Base-by-base conservation (phyloP, 176 grass and related monocot genomes). In the Avena sativa region DNA sequence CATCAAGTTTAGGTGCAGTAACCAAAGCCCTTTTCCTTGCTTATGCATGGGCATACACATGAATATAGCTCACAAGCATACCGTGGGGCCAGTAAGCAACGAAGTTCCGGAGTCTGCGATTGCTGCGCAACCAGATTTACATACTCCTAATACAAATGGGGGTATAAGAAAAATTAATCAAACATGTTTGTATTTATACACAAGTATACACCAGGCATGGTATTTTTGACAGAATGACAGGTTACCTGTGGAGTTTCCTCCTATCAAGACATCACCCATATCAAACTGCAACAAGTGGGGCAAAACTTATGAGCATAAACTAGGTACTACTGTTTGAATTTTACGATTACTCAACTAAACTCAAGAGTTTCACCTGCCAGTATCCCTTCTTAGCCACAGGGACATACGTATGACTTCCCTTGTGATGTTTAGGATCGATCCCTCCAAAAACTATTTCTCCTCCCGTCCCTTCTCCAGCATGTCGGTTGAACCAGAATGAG, bases 361-460 rank as follows among this genome's bases (percentile, higher is more conserved):
- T 23, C 80, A 82, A 60, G 64, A 76, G 40, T 63, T 8, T 20
- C 21, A 97, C 92, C 95, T 97, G 88, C 92, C 95, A 97, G 72
- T 94, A 97, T 83, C 92, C 88, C 84, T 94, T 94, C 73, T 76
- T 93, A 86, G 92, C 94, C 47, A 97, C 82, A 57, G 48, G 73
- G 15, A 76, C 73, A 0, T 76, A 76, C 14, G 14, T 19, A 76
- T 53, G 73, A 2, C 72, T 80, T 85, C 92, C 92, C 12, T 87
- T 94, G 74, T 92, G 87, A 86, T 97, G 95, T 21, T 86, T 81
- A 34, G 88, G 92, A 86, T 97, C 95, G 28, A 92, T 80, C 36
- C 95, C 95, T 89, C 95, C 95, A 76, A 97, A 97, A 19, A 97
- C 95, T 82, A 97, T 86, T 91, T 97, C 95, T 28, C 95, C 95